These are phyloP conservation scores for Cladorrhinum sp. DNA, from an alignment of 2,329 filamentous ascomycete species.

Conservation along the genomic window DNA sequence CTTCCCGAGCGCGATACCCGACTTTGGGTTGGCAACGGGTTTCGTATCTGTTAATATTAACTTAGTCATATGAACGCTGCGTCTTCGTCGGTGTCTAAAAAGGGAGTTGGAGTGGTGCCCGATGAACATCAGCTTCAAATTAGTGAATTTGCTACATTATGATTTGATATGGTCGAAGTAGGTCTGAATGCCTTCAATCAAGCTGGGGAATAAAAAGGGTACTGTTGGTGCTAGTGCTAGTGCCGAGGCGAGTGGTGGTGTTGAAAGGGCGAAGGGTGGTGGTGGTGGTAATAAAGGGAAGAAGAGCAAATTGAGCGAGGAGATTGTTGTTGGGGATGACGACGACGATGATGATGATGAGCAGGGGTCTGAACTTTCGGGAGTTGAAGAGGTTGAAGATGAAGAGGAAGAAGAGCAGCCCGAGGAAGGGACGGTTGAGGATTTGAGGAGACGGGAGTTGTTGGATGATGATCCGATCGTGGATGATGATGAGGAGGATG, in stretches of 20 bases:
- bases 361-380: conserved; percentile 16
- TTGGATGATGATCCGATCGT: conserved; percentile 47
- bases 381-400: conserved; percentile 21
- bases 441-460: conserved; percentile 53
- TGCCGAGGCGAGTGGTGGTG: conserved; percentile 26
- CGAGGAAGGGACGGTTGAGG: conserved; percentile 59
- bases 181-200: no score
- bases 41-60: no score
- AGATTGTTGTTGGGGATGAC: conserved; percentile 45
- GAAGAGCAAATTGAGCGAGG: conserved; percentile 43
- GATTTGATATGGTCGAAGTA: no score
- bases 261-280: conserved; percentile 40
- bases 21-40: no score
- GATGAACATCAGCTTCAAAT: no score
- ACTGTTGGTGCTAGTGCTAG: conserved; percentile 5
- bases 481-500: conserved; percentile 43
- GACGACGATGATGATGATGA: conserved; percentile 39
- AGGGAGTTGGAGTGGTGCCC: no score
- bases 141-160: no score
- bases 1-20: no score
- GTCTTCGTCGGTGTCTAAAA: no score
- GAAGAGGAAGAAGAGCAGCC: conserved; percentile 37
- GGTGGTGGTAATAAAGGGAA: conserved; percentile 30
- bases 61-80: no score
- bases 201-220: conserved; percentile 57